phyloP scores from a whole-genome alignment of 108 stramenopile species.

The Mediolabrus comicus region DNA sequence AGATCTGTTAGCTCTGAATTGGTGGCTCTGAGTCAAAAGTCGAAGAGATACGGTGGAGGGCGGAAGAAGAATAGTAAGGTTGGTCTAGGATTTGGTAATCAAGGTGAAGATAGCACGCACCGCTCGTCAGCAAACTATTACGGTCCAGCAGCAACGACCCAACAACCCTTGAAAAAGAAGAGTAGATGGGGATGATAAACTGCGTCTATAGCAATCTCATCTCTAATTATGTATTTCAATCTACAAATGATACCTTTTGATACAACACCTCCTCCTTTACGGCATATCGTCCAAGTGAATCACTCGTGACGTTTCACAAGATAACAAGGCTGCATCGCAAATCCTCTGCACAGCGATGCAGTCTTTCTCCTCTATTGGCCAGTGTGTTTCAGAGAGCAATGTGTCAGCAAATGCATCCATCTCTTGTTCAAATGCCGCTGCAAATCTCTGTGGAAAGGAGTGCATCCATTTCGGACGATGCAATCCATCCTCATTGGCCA shows the following conservation, averaged over 20 bases:
- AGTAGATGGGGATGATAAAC: slow-evolving; percentile 18
- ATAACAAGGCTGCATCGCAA: slow-evolving; percentile 61
- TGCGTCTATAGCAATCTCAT: no score
- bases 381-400: slow-evolving; percentile 33
- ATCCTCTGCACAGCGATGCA: slow-evolving; percentile 64
- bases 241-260: no score
- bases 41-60: slow-evolving; percentile 39
- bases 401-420: slow-evolving; percentile 70
- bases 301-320: slow-evolving; percentile 34
- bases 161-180: slow-evolving; percentile 3
- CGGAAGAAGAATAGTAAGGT: slow-evolving; percentile 42
- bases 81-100: slow-evolving; percentile 46
- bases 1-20: slow-evolving; percentile 58
- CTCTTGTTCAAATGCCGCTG: slow-evolving; percentile 60
- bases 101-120: background rate
- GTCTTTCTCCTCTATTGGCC: slow-evolving; percentile 57
- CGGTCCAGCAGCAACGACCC: background rate
- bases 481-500: slow-evolving; percentile 46
- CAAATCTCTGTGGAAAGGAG: slow-evolving; percentile 72
- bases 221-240: no score
- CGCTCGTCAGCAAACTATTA: background rate
- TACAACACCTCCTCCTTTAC: no score
- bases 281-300: slow-evolving; percentile 8
- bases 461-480: slow-evolving; percentile 44
- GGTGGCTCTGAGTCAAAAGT: slow-evolving; percentile 38